These are phyloP conservation scores for Coniochaeta prunicola DNA, from an alignment of 2,329 filamentous ascomycete genomes.

Conservation along the genomic window DNA sequence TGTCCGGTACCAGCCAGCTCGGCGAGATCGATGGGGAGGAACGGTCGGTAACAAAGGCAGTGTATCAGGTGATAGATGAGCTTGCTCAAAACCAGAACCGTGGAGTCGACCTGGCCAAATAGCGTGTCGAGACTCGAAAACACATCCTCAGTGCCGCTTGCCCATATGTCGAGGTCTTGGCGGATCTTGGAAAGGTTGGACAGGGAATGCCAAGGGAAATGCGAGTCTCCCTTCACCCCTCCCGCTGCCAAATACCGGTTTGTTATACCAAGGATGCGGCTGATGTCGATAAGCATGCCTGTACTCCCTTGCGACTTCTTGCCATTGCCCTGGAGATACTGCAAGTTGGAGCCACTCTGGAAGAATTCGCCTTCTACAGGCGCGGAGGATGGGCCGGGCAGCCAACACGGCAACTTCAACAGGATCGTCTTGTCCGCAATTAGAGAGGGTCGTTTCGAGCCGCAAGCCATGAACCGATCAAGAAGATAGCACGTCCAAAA, in stretches of 20 bases:
- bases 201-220: slow-evolving; percentile 84
- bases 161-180: slow-evolving; percentile 80
- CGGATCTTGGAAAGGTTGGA: slow-evolving; percentile 82
- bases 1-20: slow-evolving; percentile 75
- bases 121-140: slow-evolving; percentile 70
- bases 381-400: slow-evolving; percentile 51
- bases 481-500: slow-evolving; percentile 89
- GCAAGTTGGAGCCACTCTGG: slow-evolving; percentile 68
- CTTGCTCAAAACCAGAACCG: slow-evolving; percentile 73
- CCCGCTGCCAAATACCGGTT: slow-evolving; percentile 79
- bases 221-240: slow-evolving; percentile 81
- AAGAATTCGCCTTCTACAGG: slow-evolving; percentile 74
- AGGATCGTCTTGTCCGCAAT: slow-evolving; percentile 71
- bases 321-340: slow-evolving; percentile 60
- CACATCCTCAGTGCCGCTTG: slow-evolving; percentile 69
- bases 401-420: slow-evolving; percentile 69
- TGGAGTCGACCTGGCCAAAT: slow-evolving; percentile 72
- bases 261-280: slow-evolving; percentile 72
- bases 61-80: slow-evolving; percentile 82
- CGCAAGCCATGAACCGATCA: slow-evolving; percentile 75
- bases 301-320: slow-evolving; percentile 69
- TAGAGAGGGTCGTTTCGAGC: slow-evolving; percentile 74
- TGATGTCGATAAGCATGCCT: slow-evolving; percentile 78
- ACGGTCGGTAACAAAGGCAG: slow-evolving; percentile 80
- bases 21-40: slow-evolving; percentile 75